phyloP scores from a whole-genome alignment of 2,329 filamentous ascomycete genomes.

The Dactylellina cionopaga region DNA sequence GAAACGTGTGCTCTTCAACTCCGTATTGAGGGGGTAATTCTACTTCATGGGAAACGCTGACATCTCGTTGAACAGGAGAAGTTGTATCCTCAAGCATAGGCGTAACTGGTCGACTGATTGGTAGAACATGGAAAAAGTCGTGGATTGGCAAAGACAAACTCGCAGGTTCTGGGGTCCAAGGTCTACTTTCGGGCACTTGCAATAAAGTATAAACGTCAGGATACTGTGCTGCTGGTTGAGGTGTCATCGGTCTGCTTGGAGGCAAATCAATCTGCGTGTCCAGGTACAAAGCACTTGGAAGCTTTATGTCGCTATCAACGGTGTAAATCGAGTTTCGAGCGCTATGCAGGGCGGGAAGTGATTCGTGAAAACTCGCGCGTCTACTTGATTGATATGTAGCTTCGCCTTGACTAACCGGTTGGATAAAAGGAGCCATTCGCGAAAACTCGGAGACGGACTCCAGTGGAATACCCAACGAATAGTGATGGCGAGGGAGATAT shows the following conservation, averaged over 20 bases:
- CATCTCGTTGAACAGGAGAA: neutral
- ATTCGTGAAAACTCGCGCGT: neutral
- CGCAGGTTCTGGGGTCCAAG: conserved; percentile 7
- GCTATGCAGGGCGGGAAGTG: conserved; percentile 15
- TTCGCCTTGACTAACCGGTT: neutral
- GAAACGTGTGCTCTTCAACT: neutral
- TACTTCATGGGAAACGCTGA: no score
- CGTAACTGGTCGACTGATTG: conserved; percentile 32
- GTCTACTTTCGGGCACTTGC: conserved; percentile 21
- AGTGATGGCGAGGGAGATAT: neutral
- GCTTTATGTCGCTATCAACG: neutral
- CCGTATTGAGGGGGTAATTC: no score
- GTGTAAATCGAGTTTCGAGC: conserved; percentile 2
- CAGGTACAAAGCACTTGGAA: neutral
- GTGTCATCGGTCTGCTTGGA: conserved; percentile 30
- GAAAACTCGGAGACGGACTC: conserved; percentile 3
- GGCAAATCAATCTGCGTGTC: neutral
- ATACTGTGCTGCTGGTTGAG: neutral
- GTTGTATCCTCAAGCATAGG: neutral
- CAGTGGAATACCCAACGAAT: neutral
- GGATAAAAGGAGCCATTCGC: neutral
- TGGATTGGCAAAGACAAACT: neutral
- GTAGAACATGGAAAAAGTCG: neutral
- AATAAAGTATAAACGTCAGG: neutral
- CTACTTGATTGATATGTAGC: neutral